phyloP scores from a whole-genome alignment of 257 asterid species.

The Przewalskia tangutica region DNA sequence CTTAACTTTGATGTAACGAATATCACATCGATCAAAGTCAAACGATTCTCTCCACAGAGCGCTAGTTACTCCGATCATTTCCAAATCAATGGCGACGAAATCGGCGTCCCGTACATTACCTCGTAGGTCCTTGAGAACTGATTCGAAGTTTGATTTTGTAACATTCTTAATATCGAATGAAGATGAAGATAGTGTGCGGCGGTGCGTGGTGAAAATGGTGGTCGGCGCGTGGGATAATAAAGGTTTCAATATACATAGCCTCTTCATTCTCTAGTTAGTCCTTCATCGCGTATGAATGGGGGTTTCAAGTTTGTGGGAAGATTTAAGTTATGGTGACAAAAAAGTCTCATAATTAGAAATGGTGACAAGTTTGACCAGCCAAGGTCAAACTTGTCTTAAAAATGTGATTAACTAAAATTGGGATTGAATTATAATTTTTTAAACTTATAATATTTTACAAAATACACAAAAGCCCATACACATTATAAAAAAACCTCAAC shows the following conservation, averaged over 20 bases:
- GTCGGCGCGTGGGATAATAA: constrained; percentile 10
- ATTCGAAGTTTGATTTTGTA: constrained; percentile 64
- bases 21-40: constrained; percentile 67
- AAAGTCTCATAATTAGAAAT: too few species aligned
- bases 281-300: background rate
- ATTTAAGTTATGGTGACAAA: too few species aligned
- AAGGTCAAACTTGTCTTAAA: too few species aligned
- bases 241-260: constrained; percentile 7
- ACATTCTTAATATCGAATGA: constrained; percentile 67
- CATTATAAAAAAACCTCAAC: too few species aligned
- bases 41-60: constrained; percentile 89
- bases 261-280: constrained; percentile 10
- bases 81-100: constrained; percentile 86
- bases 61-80: constrained; percentile 89
- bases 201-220: constrained; percentile 14
- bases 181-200: constrained; percentile 24
- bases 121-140: constrained; percentile 60
- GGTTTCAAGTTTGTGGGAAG: background rate
- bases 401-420: too few species aligned
- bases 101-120: constrained; percentile 61
- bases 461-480: too few species aligned
- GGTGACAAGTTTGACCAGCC: too few species aligned
- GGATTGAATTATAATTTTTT: too few species aligned
- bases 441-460: too few species aligned
- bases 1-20: constrained; percentile 72